Conservation (phyloP, 805 yeast species). For the Candida piceae region DNA sequence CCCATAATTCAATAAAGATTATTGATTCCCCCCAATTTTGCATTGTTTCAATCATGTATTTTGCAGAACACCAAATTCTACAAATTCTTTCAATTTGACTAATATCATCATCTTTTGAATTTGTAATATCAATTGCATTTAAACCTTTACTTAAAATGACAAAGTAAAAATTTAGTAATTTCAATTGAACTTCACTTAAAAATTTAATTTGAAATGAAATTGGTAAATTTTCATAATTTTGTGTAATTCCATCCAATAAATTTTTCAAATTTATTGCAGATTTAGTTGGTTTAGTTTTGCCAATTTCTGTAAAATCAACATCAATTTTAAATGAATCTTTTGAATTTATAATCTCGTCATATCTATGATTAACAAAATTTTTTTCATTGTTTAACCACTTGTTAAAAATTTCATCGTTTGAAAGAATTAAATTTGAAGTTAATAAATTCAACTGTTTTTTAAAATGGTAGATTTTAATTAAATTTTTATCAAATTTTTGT, state of each 20-base stretch:
- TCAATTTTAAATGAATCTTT: constrained; percentile 54
- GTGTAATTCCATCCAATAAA: constrained; percentile 51
- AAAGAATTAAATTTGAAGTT: constrained; percentile 26
- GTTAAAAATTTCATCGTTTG: constrained; percentile 28
- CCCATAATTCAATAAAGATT: constrained; percentile 40
- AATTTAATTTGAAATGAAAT: constrained; percentile 52
- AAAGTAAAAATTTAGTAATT: constrained; percentile 48
- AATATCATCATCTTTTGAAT: constrained; percentile 20
- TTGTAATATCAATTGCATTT: too few species aligned
- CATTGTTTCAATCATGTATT: constrained; percentile 34
- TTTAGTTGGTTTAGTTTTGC: constrained; percentile 52
- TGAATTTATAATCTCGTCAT: constrained; percentile 44
- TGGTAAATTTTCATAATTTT: constrained; percentile 47
- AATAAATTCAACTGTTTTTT: constrained; percentile 23
- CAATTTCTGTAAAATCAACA: constrained; percentile 42
- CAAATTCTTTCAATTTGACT: constrained; percentile 35
- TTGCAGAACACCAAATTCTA: constrained; percentile 33
- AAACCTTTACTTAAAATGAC: constrained; percentile 37
- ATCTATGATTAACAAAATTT: constrained; percentile 45
- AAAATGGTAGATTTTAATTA: constrained; percentile 36
- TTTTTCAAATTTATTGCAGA: constrained; percentile 55
- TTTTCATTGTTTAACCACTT: constrained; percentile 53
- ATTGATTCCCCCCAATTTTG: constrained; percentile 38
- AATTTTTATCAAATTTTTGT: constrained; percentile 50
- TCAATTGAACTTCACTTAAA: constrained; percentile 53